These are phyloP conservation scores for Neurospora sp. DNA, from an alignment of 495 filamentous ascomycete genomes.

Conservation along the genomic window DNA sequence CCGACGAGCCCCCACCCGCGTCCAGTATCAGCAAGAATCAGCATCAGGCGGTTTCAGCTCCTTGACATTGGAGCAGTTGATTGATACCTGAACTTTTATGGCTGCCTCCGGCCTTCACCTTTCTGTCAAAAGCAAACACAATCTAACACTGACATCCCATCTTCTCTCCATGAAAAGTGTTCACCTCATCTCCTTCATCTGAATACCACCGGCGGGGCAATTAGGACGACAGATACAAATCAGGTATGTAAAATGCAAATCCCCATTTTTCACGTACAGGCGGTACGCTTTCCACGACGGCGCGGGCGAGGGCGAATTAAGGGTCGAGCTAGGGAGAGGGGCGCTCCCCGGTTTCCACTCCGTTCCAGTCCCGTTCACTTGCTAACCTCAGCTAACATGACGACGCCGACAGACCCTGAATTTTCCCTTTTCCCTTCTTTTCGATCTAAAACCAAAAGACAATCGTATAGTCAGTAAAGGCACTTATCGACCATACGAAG, in stretches of 20 bases:
- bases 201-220: neutral
- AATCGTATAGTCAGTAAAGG: neutral
- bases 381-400: neutral
- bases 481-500: neutral
- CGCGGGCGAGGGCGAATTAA: neutral
- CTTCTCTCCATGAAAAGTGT: neutral
- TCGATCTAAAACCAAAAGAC: neutral
- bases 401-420: neutral
- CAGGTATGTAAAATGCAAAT: neutral
- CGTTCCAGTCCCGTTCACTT: neutral
- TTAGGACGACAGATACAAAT: neutral
- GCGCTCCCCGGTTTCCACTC: neutral
- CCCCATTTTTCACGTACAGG: neutral
- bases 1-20: neutral
- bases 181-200: neutral
- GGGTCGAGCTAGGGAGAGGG: neutral
- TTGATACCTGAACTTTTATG: neutral
- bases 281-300: neutral
- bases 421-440: neutral
- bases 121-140: neutral
- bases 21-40: neutral
- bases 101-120: neutral
- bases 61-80: neutral
- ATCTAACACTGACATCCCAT: neutral
- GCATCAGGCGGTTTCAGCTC: neutral